Evolutionary conservation across 2,329 filamentous ascomycete genomes (phyloP), one percentile per base, ranked within the genome.

Genomic region (Fusarium nematophilum): DNA sequence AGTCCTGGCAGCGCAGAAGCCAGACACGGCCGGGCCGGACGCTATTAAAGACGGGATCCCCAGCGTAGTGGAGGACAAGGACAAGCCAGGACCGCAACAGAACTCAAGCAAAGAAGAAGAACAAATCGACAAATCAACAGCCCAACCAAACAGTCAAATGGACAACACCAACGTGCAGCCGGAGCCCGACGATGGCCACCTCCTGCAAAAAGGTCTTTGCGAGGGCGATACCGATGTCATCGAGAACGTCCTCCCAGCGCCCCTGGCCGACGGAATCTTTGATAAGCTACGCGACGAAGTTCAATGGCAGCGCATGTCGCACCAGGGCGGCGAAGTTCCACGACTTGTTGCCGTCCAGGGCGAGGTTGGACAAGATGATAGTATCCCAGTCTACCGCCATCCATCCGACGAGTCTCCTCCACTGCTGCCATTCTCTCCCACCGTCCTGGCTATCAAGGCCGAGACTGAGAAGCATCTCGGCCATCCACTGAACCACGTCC

Each of bases 281-380:
- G 81, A 88, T 15, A 83, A 82, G 31, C 79, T 97, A 13, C 86
- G 86, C 46, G 77, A 84, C 11, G 93, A 98, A 72, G 87, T 97
- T 1, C 79, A 83, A 64, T 99, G 94, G 93, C 89, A 94, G 71
- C 90, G 86, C 62, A 98, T 99, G 95, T 89, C 89, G 36, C 95
- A 98, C 67, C 90, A 94, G 63, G 91, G 92, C 27, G 93, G 95
- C 21, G 90, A 95, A 67, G 95, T 98, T 0, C 95, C 95, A 36
- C 88, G 95, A 30, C 85, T 97, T 3, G 92, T 98, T 6, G 93
- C 92, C 42, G 93, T 96, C 15, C 93, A 98, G 73, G 95, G 93
- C 4, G 79, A 84, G 13, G 79, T 93, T 25, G 81, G 81, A 31
- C 71, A 80, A 0, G 88, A 94, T 67, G 91, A 91, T 14, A 88